Percentiles rank a stretch among this genome's conserved stretches.
These are phyloP conservation scores for Ogataea parapolymorpha DNA, from an alignment of 805 yeast species.

Conservation along the genomic window DNA sequence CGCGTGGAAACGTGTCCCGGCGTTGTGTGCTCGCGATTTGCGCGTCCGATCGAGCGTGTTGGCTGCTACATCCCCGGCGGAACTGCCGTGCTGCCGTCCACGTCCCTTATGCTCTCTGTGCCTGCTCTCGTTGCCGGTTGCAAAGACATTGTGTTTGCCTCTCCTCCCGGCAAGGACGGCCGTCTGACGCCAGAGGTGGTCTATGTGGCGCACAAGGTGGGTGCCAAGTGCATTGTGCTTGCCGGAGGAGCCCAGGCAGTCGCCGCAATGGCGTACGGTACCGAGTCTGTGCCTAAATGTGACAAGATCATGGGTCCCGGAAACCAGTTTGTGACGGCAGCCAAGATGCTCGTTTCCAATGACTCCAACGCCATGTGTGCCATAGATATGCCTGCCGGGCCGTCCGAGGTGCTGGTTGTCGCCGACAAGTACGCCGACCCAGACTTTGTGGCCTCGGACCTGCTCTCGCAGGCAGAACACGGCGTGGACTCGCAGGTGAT, in stretches of 20 bases:
- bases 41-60: slow-evolving; percentile 90
- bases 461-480: slow-evolving; percentile 97
- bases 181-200: slow-evolving; percentile 94
- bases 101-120: slow-evolving; percentile 96
- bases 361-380: slow-evolving; percentile 94
- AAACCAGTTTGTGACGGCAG: slow-evolving; percentile 98
- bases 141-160: slow-evolving; percentile 84
- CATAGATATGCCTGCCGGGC: slow-evolving; percentile 99
- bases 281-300: slow-evolving; percentile 85
- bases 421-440: slow-evolving; percentile 88
- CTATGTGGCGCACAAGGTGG: slow-evolving; percentile 93
- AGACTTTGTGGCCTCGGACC: slow-evolving; percentile 94
- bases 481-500: slow-evolving; percentile 98
- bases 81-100: slow-evolving; percentile 95
- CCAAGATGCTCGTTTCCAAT: slow-evolving; percentile 95
- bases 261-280: slow-evolving; percentile 98
- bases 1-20: slow-evolving; percentile 93
- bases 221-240: slow-evolving; percentile 83
- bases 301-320: slow-evolving; percentile 99
- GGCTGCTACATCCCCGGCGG: slow-evolving; percentile 99
- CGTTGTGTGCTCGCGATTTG: slow-evolving; percentile 88
- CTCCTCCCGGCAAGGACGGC: slow-evolving; percentile 95
- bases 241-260: slow-evolving; percentile 99
- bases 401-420: slow-evolving; percentile 94
- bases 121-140: slow-evolving; percentile 99